phyloP scores from a whole-genome alignment of 1,284 basidiomycete species.

The Tilletia indica region DNA sequence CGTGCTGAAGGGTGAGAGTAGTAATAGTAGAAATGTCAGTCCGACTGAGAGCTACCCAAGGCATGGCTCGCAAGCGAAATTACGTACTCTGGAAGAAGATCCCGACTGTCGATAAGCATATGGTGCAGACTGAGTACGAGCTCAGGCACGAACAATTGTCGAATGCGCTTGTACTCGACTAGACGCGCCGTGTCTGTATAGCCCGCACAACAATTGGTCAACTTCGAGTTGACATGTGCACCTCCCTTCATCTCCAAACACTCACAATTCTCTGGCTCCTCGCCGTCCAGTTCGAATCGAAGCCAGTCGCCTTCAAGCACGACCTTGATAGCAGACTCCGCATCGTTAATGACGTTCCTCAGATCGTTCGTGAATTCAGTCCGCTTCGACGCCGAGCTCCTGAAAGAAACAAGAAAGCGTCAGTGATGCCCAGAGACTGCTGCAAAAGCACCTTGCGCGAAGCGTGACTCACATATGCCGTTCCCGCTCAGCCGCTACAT shows the following conservation, averaged over 20 bases:
- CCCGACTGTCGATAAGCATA: slow-evolving; percentile 68
- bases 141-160: slow-evolving; percentile 86
- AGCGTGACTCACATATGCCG: not conserved
- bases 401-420: slow-evolving; percentile 13
- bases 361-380: slow-evolving; percentile 40
- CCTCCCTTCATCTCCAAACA: not conserved
- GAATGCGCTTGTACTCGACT: slow-evolving; percentile 73
- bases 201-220: not conserved
- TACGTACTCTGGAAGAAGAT: slow-evolving; percentile 69
- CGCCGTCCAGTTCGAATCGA: slow-evolving; percentile 52
- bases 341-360: slow-evolving; percentile 54
- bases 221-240: no score
- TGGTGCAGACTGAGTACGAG: slow-evolving; percentile 81
- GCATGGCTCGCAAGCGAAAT: not conserved
- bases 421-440: slow-evolving; percentile 20
- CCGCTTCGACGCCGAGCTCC: slow-evolving; percentile 33
- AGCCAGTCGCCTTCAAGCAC: slow-evolving; percentile 61
- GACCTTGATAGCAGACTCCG: slow-evolving; percentile 56
- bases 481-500: not conserved
- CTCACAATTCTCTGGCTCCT: slow-evolving; percentile 15
- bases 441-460: slow-evolving; percentile 29
- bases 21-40: not conserved
- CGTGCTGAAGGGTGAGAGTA: slow-evolving; percentile 63
- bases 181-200: slow-evolving; percentile 55
- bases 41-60: no score